Base-by-base conservation (phyloP, 345 rosid genomes). In the Gynandropsis gynandra region DNA sequence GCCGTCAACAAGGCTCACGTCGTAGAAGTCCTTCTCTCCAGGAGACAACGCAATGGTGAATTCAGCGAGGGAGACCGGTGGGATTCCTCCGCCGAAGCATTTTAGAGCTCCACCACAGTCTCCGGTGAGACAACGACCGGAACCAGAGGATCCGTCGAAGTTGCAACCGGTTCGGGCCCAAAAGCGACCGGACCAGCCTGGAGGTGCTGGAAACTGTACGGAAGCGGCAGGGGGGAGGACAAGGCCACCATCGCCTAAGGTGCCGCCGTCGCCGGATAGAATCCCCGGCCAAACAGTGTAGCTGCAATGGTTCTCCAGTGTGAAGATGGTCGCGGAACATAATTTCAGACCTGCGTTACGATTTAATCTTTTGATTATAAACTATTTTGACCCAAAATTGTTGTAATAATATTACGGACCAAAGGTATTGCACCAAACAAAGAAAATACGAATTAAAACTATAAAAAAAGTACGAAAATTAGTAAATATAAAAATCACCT, bases 1-100 rank as follows among this genome's bases (percentile, higher is more conserved):
- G 1, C 98, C 98, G 47, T 89, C 96, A 1, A 89, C 98, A 1
- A 89, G 79, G 60, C 96, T 89, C 4, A 86, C 87, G 70, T 87
- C 95, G 58, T 89, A 89, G 54, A 81, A 81, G 61, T 89, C 95
- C 47, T 72, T 77, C 9, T 54, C 74, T 0, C 60, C 35, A 5
- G 29, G 29, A 48, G 27, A 44, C 0, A 65, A 24, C 5, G 76
- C 82, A 11, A 82, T 55, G 7, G 94, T 89, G 74, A 89, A 83
- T 42, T 86, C 97, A 0, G 56, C 94, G 6, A 81, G 78, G 19
- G 74, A 48, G 12, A 62, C 86, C 0, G 94, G 94, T 10, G 89
- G 86, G 6, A 15, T 59, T 4, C 94, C 94, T 12, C 86, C 94
- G 40, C 77, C 79, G 8, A 50, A 37, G 54, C 94, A 84, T 59